Percentiles rank a stretch among this genome's conserved stretches.
These are phyloP conservation scores for Bipolaris cookei DNA, from an alignment of 2,329 filamentous ascomycete species.

Conservation along the genomic window DNA sequence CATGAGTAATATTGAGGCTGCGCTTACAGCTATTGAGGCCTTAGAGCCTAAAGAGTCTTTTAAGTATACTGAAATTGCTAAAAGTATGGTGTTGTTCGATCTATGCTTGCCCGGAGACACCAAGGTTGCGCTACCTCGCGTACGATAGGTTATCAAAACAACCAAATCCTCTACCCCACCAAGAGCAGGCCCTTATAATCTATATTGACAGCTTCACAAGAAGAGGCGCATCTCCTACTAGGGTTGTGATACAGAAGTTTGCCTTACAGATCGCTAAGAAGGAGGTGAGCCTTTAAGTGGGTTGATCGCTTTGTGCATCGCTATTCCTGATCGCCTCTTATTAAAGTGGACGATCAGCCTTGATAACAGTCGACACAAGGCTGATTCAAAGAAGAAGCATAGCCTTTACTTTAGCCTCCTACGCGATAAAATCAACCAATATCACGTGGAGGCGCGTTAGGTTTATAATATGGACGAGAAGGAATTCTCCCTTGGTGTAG, in stretches of 20 bases:
- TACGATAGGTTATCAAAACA: background rate
- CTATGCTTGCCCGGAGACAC: background rate
- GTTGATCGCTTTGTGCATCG: background rate
- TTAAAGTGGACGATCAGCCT: constrained; percentile 10
- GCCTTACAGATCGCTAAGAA: background rate
- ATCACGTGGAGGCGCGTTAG: too few relatives aligned
- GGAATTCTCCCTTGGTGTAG: too few relatives aligned
- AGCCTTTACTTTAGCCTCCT: too few relatives aligned
- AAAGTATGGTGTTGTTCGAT: background rate
- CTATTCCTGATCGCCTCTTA: constrained; percentile 4
- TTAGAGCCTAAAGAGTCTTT: background rate
- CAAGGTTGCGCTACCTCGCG: background rate
- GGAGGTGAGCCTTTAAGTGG: background rate
- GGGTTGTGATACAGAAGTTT: too few relatives aligned
- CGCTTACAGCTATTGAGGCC: background rate
- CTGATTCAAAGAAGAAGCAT: constrained; percentile 13
- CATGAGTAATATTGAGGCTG: background rate
- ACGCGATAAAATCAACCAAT: too few relatives aligned
- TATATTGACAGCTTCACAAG: too few relatives aligned
- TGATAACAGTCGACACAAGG: constrained; percentile 15
- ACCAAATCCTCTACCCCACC: background rate
- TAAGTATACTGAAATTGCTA: background rate
- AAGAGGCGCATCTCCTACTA: too few relatives aligned
- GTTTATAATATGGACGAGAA: too few relatives aligned
- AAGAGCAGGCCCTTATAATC: background rate